Percentiles rank a stretch among this genome's conserved stretches.
These are phyloP conservation scores for Pythium insidiosum DNA, from an alignment of 352 stramenopile species.

Conservation along the genomic window DNA sequence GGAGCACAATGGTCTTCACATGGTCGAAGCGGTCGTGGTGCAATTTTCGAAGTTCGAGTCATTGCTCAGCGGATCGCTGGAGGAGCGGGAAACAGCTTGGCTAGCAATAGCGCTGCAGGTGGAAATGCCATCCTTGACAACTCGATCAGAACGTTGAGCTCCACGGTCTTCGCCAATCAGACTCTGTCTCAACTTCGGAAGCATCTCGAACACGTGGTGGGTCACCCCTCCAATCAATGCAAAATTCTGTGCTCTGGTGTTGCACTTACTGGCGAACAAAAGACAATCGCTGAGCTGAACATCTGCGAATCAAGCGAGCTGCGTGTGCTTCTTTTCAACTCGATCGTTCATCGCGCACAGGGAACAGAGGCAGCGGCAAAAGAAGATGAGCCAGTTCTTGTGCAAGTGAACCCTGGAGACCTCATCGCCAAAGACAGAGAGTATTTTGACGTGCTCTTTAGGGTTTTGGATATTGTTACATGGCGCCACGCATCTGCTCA, in stretches of 20 bases:
- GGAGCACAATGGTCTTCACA: too few relatives aligned
- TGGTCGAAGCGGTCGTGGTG: slow-evolving; percentile 56
- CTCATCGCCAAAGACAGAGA: slow-evolving; percentile 54
- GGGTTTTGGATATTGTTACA: slow-evolving; percentile 59
- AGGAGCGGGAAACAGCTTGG: slow-evolving; percentile 16
- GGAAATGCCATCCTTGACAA: slow-evolving; percentile 32
- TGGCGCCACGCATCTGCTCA: slow-evolving; percentile 45
- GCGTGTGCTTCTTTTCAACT: slow-evolving; percentile 77
- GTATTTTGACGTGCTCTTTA: slow-evolving; percentile 84
- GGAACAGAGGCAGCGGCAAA: slow-evolving; percentile 17
- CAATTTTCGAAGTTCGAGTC: slow-evolving; percentile 74
- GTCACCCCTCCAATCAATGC: slow-evolving; percentile 69
- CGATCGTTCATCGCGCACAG: slow-evolving; percentile 44
- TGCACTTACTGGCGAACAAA: slow-evolving; percentile 65
- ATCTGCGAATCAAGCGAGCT: slow-evolving; percentile 72
- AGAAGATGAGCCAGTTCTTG: too few relatives aligned
- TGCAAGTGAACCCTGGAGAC: slow-evolving; percentile 34
- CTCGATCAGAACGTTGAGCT: slow-evolving; percentile 44
- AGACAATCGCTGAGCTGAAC: slow-evolving; percentile 74
- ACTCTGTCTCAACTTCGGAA: slow-evolving; percentile 62
- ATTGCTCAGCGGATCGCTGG: slow-evolving; percentile 69
- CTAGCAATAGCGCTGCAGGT: too few relatives aligned
- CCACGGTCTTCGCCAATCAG: slow-evolving; percentile 71
- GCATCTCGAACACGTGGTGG: slow-evolving; percentile 61
- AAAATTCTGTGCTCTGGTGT: slow-evolving; percentile 72